Conservation (phyloP, 441 rosid species). For the Pelargonium australe region DNA sequence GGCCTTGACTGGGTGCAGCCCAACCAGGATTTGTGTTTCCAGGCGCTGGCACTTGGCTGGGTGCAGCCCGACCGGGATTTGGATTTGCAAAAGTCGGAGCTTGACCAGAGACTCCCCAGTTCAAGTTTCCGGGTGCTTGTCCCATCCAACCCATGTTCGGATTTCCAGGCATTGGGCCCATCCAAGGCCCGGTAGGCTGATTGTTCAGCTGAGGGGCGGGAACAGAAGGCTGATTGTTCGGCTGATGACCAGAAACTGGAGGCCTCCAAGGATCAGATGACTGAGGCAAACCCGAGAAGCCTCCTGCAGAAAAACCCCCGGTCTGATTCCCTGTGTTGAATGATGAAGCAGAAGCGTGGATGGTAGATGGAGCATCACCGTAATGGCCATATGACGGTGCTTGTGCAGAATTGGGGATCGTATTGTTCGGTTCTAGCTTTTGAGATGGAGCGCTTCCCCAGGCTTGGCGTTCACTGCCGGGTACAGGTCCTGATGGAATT, state of each 20-base stretch:
- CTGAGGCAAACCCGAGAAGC: conserved; percentile 28
- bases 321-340: conserved; percentile 30
- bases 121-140: not conserved
- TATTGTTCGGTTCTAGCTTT: conserved; percentile 31
- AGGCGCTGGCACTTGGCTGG: conserved; percentile 28
- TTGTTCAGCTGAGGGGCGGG: not conserved
- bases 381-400: conserved; percentile 46
- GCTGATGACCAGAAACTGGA: conserved; percentile 38
- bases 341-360: conserved; percentile 35
- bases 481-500: conserved; percentile 31
- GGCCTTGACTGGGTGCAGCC: conserved; percentile 6
- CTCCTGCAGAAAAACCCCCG: conserved; percentile 34
- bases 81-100: conserved; percentile 35
- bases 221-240: conserved; percentile 38
- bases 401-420: conserved; percentile 27
- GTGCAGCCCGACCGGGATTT: conserved; percentile 41
- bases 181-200: not conserved
- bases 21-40: conserved; percentile 2
- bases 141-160: conserved; percentile 41
- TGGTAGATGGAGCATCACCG: conserved; percentile 33
- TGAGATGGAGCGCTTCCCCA: conserved; percentile 48
- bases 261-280: conserved; percentile 65
- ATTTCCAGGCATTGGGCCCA: conserved; percentile 39
- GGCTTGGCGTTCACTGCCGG: conserved; percentile 36
- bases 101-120: conserved; percentile 32